A percentile compares a stretch with the other conserved stretches of the same genome.
phyloP scores from a whole-genome alignment of 306 rosid genomes.

The Cucurbita pepo region DNA sequence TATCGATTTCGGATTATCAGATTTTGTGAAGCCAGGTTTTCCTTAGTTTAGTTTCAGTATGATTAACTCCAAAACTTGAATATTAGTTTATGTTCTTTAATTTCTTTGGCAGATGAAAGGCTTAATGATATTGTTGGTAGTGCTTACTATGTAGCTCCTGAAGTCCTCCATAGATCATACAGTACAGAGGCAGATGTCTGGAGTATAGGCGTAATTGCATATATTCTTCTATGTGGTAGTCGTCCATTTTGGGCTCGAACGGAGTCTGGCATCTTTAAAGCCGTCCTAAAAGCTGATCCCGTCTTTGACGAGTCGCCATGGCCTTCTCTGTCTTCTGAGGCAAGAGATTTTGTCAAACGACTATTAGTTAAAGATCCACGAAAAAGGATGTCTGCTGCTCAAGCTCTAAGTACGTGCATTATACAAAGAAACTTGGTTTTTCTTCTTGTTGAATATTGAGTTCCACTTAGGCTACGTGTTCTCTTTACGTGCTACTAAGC shows the following conservation, averaged over 20 bases:
- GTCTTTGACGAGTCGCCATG: conserved; percentile 82
- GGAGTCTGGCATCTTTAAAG: conserved; percentile 89
- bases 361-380: conserved; percentile 78
- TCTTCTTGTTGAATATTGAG: too few relatives aligned
- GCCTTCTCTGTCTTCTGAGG: conserved; percentile 75
- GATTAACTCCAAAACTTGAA: background rate
- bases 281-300: conserved; percentile 85
- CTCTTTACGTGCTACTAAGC: too few relatives aligned
- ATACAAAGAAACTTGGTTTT: background rate
- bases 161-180: conserved; percentile 84
- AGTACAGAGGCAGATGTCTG: conserved; percentile 85
- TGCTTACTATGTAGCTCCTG: conserved; percentile 95
- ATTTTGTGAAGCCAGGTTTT: conserved; percentile 83
- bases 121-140: conserved; percentile 94
- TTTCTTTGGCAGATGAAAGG: conserved; percentile 61
- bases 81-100: conserved; percentile 3
- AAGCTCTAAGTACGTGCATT: conserved; percentile 56
- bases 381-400: conserved; percentile 89
- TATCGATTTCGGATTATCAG: conserved; percentile 90
- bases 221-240: conserved; percentile 86
- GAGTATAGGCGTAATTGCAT: conserved; percentile 95
- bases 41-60: background rate
- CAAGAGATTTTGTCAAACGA: conserved; percentile 71
- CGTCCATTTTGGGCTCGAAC: conserved; percentile 98
- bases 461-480: too few relatives aligned